phyloP scores from a whole-genome alignment of 805 yeast genomes.

The Wickerhamomyces pijperi region DNA sequence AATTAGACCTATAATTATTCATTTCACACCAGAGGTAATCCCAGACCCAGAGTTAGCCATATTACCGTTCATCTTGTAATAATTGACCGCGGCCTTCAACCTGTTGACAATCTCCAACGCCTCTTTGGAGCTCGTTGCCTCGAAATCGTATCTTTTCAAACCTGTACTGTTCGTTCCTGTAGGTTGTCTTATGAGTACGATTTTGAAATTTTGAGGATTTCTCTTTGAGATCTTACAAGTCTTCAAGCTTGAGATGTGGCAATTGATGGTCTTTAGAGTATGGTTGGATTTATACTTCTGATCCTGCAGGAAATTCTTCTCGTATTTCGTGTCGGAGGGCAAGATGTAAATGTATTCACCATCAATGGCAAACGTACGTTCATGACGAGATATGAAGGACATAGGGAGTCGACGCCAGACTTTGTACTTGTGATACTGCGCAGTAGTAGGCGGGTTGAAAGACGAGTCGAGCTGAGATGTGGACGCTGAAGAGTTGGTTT shows the following conservation, averaged over 20 bases:
- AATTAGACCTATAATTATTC: too few species aligned
- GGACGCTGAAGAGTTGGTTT: conserved; percentile 1
- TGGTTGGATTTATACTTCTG: conserved; percentile 39
- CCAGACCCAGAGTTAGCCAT: too few species aligned
- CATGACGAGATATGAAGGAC: conserved; percentile 71
- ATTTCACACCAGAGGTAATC: too few species aligned
- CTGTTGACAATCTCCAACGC: conserved; percentile 71
- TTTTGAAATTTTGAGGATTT: conserved; percentile 70
- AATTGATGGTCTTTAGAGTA: conserved; percentile 63
- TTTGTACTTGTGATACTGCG: conserved; percentile 74
- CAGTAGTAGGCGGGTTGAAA: conserved; percentile 13
- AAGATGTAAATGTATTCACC: conserved; percentile 89
- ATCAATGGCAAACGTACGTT: conserved; percentile 76
- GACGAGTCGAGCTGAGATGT: conserved; percentile 5
- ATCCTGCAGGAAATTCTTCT: conserved; percentile 59
- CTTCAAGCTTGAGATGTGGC: conserved; percentile 70
- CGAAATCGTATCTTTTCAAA: conserved; percentile 78
- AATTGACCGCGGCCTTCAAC: conserved; percentile 44
- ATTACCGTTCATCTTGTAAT: conserved; percentile 37
- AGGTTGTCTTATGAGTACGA: conserved; percentile 56
- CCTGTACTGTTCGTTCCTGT: too few species aligned
- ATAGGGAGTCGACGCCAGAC: conserved; percentile 85
- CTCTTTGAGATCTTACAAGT: conserved; percentile 69
- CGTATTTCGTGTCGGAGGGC: conserved; percentile 61
- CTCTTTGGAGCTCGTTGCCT: conserved; percentile 50